These are phyloP conservation scores for Verbena officinalis DNA, from an alignment of 257 asterid genomes.

Conservation along the genomic window DNA sequence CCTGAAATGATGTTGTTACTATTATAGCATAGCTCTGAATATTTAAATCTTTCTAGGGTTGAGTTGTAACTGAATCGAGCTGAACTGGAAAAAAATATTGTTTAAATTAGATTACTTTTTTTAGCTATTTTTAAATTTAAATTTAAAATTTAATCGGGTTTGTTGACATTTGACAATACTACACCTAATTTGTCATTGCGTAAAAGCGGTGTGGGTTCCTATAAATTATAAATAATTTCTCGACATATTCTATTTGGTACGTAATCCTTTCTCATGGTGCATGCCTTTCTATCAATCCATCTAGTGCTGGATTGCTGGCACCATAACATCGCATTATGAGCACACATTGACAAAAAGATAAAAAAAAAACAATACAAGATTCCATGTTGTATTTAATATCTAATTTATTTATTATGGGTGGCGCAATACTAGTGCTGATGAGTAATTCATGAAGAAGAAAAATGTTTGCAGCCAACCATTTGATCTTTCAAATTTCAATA, in stretches of 20 bases:
- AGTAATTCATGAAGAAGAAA: neutral
- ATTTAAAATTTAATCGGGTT: too few relatives aligned
- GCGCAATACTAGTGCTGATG: neutral
- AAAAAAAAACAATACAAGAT: neutral
- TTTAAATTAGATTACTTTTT: too few relatives aligned
- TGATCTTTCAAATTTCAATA: neutral
- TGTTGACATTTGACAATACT: neutral
- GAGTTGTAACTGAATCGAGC: too few relatives aligned
- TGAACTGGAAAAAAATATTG: too few relatives aligned
- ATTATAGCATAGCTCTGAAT: too few relatives aligned
- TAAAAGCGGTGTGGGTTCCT: too few relatives aligned
- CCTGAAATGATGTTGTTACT: too few relatives aligned
- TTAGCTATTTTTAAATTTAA: too few relatives aligned
- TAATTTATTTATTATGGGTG: neutral
- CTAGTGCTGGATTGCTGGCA: conserved; percentile 7
- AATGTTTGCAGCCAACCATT: neutral
- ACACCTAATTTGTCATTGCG: neutral
- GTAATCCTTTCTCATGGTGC: neutral
- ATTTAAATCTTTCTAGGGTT: too few relatives aligned
- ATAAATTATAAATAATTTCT: neutral
- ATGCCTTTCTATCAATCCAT: neutral
- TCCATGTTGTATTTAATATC: neutral
- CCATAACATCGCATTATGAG: neutral
- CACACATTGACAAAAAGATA: conserved; percentile 21
- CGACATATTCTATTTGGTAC: neutral